Percentiles rank a stretch among this genome's conserved stretches.
Evolutionary conservation across 1,284 basidiomycete genomes (phyloP).

Genomic region (Moesziomyces sp.): DNA sequence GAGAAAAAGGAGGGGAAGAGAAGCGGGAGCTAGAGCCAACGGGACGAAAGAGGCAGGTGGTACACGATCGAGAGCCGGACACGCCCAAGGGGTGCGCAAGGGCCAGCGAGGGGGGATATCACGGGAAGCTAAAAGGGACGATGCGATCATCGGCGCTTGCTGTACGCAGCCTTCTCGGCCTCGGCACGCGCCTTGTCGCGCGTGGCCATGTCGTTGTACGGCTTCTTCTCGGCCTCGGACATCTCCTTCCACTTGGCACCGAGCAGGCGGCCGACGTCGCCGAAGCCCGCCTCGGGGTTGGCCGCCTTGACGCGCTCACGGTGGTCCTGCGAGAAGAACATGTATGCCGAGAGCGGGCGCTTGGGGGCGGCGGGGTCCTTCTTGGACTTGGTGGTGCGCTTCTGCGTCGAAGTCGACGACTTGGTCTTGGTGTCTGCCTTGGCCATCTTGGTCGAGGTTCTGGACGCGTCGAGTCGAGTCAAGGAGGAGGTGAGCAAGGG

Average conservation of each 20-base stretch:
- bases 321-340: conserved; percentile 98
- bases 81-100: not conserved
- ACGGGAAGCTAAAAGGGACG: not conserved
- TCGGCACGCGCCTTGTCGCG: conserved; percentile 86
- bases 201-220: conserved; percentile 87
- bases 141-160: conserved; percentile 36
- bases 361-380: conserved; percentile 83
- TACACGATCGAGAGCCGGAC: not conserved
- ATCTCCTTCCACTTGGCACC: conserved; percentile 92
- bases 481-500: not conserved
- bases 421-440: conserved; percentile 61
- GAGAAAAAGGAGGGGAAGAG: conserved; percentile 3
- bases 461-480: not conserved
- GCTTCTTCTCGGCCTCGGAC: conserved; percentile 86
- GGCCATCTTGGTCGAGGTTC: conserved; percentile 51
- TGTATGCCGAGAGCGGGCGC: conserved; percentile 91
- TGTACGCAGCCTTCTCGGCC: conserved; percentile 79
- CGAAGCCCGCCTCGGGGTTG: conserved; percentile 93
- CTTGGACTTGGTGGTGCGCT: conserved; percentile 63
- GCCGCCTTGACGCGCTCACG: conserved; percentile 92
- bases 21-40: not conserved
- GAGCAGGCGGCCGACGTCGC: conserved; percentile 88
- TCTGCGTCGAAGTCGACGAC: conserved; percentile 47
- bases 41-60: not conserved
- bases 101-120: conserved; percentile 12